Conservation (phyloP, 2,329 filamentous ascomycete genomes). For the Cadophora sp. region DNA sequence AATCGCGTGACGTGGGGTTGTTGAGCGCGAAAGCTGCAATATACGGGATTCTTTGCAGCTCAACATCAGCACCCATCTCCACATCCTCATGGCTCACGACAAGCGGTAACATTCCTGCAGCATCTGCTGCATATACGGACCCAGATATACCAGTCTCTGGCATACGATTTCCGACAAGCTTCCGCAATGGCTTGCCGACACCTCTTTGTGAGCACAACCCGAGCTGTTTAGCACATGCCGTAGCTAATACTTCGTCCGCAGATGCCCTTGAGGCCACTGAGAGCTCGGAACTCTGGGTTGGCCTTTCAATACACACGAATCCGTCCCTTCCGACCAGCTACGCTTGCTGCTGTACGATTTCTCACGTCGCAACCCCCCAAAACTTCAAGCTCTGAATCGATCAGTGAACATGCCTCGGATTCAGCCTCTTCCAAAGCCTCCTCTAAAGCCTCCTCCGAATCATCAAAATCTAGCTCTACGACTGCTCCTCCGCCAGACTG, state of each 20-base stretch:
- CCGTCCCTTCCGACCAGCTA: conserved; percentile 14
- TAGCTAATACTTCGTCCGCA: conserved; percentile 31
- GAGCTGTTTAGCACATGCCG: conserved; percentile 22
- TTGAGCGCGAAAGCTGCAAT: conserved; percentile 19
- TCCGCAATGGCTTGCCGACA: conserved; percentile 41
- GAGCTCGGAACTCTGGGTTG: conserved; percentile 4
- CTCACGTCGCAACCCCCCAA: conserved; percentile 33
- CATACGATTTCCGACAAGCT: conserved; percentile 9
- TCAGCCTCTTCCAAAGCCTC: conserved; percentile 26
- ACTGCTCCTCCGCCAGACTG: conserved; percentile 53
- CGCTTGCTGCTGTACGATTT: conserved; percentile 19
- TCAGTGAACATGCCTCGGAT: conserved; percentile 31
- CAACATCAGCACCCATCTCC: conserved; percentile 17
- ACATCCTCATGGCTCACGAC: conserved; percentile 39
- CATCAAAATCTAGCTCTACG: conserved; percentile 26
- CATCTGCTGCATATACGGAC: conserved; percentile 41
- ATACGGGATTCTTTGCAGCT: conserved; percentile 1
- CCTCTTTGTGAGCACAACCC: conserved; percentile 37
- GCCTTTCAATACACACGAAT: neutral
- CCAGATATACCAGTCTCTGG: neutral
- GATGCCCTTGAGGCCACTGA: conserved; percentile 24
- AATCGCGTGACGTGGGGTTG: conserved; percentile 14
- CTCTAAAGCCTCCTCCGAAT: conserved; percentile 20
- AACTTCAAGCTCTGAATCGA: conserved; percentile 21
- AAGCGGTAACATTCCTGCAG: conserved; percentile 43